Percentiles rank a stretch among this genome's conserved stretches.
phyloP scores from a whole-genome alignment of 805 yeast genomes.

The Jamesozyma lodderae region DNA sequence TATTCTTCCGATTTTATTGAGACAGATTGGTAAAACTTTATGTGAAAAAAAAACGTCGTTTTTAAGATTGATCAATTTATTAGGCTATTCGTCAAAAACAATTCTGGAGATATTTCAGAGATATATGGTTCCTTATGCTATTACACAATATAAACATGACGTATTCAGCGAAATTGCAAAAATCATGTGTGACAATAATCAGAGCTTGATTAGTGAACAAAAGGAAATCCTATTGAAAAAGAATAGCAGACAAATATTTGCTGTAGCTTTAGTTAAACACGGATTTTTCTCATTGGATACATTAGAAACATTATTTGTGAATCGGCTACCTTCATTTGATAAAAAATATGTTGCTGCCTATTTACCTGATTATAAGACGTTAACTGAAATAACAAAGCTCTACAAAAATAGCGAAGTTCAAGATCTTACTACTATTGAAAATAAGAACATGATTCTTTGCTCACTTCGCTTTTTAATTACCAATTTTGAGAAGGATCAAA shows the following conservation, averaged over 20 bases:
- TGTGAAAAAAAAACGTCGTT: conserved; percentile 45
- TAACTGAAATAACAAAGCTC: conserved; percentile 27
- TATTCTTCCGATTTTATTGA: conserved; percentile 62
- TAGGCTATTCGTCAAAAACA: conserved; percentile 51
- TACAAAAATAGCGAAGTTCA: conserved; percentile 16
- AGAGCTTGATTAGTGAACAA: conserved; percentile 12
- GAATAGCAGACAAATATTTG: conserved; percentile 29
- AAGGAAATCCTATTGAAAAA: conserved; percentile 19
- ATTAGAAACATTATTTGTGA: conserved; percentile 23
- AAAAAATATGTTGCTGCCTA: conserved; percentile 19
- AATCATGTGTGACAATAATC: conserved; percentile 22
- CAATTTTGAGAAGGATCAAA: conserved; percentile 22
- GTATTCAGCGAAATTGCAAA: conserved; percentile 36
- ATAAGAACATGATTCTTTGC: conserved; percentile 21
- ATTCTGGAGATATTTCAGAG: conserved; percentile 62
- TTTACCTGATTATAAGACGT: conserved; percentile 27
- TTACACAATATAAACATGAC: conserved; percentile 56
- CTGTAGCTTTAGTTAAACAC: conserved; percentile 28
- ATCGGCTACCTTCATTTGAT: conserved; percentile 25
- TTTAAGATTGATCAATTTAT: conserved; percentile 50
- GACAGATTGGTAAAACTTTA: conserved; percentile 48
- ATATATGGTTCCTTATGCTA: conserved; percentile 67
- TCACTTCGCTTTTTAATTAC: conserved; percentile 24
- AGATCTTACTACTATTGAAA: conserved; percentile 9
- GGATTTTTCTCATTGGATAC: conserved; percentile 26